These are phyloP conservation scores for Ambrosiella cleistominuta DNA, from an alignment of 2,329 filamentous ascomycete genomes.

Conservation along the genomic window DNA sequence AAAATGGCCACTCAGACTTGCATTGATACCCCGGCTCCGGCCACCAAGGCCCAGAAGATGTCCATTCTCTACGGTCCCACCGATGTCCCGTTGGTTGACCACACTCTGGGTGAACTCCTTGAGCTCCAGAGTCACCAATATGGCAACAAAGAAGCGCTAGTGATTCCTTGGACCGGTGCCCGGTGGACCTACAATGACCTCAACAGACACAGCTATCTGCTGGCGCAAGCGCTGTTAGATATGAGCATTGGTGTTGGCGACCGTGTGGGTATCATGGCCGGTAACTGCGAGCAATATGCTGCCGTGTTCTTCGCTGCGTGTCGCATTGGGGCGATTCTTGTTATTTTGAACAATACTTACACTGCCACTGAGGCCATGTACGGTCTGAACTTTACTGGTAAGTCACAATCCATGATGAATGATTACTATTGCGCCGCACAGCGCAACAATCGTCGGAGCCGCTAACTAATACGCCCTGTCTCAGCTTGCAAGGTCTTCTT, in stretches of 20 bases:
- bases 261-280: slow-evolving; percentile 56
- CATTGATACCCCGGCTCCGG: slow-evolving; percentile 18
- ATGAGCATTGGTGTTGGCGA: slow-evolving; percentile 52
- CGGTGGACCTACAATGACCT: slow-evolving; percentile 55
- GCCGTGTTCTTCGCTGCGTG: slow-evolving; percentile 58
- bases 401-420: slow-evolving; percentile 14
- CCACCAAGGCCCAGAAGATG: slow-evolving; percentile 23
- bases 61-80: slow-evolving; percentile 51
- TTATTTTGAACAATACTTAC: slow-evolving; percentile 71
- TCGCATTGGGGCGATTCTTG: slow-evolving; percentile 48
- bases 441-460: neutral
- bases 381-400: slow-evolving; percentile 52
- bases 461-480: neutral
- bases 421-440: neutral
- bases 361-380: slow-evolving; percentile 55
- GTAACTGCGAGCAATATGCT: slow-evolving; percentile 69
- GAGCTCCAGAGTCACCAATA: slow-evolving; percentile 52
- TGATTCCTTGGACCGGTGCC: slow-evolving; percentile 59
- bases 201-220: slow-evolving; percentile 40
- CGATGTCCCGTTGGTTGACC: slow-evolving; percentile 50
- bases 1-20: slow-evolving; percentile 12
- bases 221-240: slow-evolving; percentile 48
- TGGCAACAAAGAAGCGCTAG: slow-evolving; percentile 47
- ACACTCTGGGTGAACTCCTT: slow-evolving; percentile 56
- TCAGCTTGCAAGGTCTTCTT: slow-evolving; percentile 56